Percentiles rank a stretch among this genome's conserved stretches.
Evolutionary conservation across 2,329 filamentous ascomycete genomes (phyloP).

Genomic region (Juglanconis oblonga): DNA sequence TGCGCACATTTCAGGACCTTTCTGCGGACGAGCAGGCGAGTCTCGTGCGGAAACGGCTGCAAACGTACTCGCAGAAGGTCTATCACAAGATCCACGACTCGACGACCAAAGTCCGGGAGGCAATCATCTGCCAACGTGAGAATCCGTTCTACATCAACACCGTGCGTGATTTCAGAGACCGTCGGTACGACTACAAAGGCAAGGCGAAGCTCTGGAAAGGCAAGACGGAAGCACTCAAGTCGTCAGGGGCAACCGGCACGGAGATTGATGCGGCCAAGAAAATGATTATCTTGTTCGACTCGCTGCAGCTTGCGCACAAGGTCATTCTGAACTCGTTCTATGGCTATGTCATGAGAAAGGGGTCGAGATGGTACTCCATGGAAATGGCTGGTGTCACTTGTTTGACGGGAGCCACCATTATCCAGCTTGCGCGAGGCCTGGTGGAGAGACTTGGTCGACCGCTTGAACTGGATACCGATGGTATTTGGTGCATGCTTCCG

Average conservation of each 20-base stretch:
- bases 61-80: slow-evolving; percentile 95
- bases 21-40: slow-evolving; percentile 76
- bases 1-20: slow-evolving; percentile 77
- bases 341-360: slow-evolving; percentile 98
- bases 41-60: slow-evolving; percentile 80
- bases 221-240: slow-evolving; percentile 84
- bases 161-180: slow-evolving; percentile 92
- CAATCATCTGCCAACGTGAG: slow-evolving; percentile 96
- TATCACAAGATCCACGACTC: slow-evolving; percentile 99
- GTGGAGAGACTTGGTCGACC: slow-evolving; percentile 92
- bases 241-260: slow-evolving; percentile 67
- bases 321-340: slow-evolving; percentile 99
- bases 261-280: slow-evolving; percentile 96
- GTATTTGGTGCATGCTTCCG: slow-evolving; percentile 99
- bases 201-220: slow-evolving; percentile 98
- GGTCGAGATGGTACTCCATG: slow-evolving; percentile 97
- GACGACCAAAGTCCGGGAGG: slow-evolving; percentile 87
- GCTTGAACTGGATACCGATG: slow-evolving; percentile 92
- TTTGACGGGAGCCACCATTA: slow-evolving; percentile 92
- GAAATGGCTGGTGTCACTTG: slow-evolving; percentile 99
- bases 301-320: slow-evolving; percentile 93
- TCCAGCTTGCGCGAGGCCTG: slow-evolving; percentile 90
- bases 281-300: slow-evolving; percentile 97
- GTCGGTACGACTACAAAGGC: slow-evolving; percentile 97
- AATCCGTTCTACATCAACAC: slow-evolving; percentile 99